These are phyloP conservation scores for Quillaja saponaria DNA, from an alignment of 306 rosid species.

Conservation along the genomic window DNA sequence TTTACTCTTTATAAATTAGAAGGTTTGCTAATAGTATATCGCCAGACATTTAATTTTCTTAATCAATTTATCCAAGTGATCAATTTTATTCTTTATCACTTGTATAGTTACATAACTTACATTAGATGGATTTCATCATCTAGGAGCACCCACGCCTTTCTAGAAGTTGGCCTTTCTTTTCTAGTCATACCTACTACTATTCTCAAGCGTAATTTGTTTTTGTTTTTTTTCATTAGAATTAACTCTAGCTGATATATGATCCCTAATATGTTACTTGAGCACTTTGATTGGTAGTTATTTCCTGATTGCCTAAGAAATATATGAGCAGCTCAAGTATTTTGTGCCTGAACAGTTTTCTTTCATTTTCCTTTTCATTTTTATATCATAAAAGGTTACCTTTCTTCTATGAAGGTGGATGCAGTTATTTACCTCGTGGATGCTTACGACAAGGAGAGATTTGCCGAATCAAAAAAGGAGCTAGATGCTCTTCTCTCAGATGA, in stretches of 20 bases:
- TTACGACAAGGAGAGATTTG: constrained; percentile 78
- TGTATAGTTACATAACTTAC: too few relatives aligned
- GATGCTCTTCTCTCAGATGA: constrained; percentile 87
- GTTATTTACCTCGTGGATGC: constrained; percentile 83
- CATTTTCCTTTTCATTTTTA: background rate
- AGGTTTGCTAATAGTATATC: constrained; percentile 38
- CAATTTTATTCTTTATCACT: background rate
- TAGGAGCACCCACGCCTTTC: background rate
- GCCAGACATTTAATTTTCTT: constrained; percentile 14
- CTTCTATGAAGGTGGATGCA: constrained; percentile 70
- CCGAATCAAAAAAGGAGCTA: constrained; percentile 75
- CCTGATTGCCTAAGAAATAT: background rate
- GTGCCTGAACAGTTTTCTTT: background rate
- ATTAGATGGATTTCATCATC: background rate
- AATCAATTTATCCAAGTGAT: background rate
- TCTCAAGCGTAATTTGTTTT: constrained; percentile 3
- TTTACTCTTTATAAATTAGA: constrained; percentile 35
- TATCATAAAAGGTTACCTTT: background rate
- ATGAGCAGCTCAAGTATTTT: too few relatives aligned
- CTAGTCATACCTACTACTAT: background rate
- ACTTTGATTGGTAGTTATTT: background rate
- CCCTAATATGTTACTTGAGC: background rate
- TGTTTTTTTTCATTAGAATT: background rate
- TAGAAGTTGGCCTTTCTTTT: constrained; percentile 2
- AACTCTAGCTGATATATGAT: background rate